Conservation (phyloP, 23 red algal genomes). For the Agarophyton chilense region DNA sequence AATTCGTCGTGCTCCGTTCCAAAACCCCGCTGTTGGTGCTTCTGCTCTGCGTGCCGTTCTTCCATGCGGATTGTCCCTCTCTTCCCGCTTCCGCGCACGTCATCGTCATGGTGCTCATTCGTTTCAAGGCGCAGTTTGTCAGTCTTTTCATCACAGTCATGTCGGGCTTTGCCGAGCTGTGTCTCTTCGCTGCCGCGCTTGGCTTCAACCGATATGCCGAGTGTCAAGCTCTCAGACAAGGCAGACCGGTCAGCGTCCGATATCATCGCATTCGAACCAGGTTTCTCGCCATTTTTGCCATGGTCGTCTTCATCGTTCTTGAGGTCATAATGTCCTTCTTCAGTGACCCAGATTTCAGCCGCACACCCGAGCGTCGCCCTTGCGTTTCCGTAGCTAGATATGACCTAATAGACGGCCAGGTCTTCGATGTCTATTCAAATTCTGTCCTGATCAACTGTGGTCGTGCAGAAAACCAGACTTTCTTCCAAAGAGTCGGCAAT, state of each 20-base stretch:
- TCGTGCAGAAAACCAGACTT: background rate
- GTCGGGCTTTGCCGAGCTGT: background rate
- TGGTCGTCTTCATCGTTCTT: slow-evolving; percentile 4
- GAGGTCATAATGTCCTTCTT: slow-evolving; percentile 19
- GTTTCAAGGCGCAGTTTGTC: slow-evolving; percentile 18
- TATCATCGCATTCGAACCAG: background rate
- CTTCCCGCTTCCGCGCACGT: too few species aligned
- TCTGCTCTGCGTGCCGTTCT: too few species aligned
- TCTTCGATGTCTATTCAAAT: background rate
- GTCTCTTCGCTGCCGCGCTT: background rate
- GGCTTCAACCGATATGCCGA: background rate
- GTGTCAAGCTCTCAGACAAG: background rate
- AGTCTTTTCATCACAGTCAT: background rate
- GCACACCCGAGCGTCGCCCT: too few species aligned
- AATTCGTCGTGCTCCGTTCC: too few species aligned
- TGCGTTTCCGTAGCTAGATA: background rate
- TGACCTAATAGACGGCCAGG: background rate
- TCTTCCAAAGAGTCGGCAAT: background rate
- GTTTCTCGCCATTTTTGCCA: background rate
- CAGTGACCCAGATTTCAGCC: background rate
- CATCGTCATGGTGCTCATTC: slow-evolving; percentile 1
- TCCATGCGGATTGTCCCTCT: too few species aligned
- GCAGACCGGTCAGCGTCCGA: background rate
- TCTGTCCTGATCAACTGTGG: background rate
- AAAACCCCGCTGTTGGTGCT: too few species aligned